Percentiles rank a stretch among this genome's conserved stretches.
Conservation (phyloP, 306 rosid genomes). For the Prunus mira region DNA sequence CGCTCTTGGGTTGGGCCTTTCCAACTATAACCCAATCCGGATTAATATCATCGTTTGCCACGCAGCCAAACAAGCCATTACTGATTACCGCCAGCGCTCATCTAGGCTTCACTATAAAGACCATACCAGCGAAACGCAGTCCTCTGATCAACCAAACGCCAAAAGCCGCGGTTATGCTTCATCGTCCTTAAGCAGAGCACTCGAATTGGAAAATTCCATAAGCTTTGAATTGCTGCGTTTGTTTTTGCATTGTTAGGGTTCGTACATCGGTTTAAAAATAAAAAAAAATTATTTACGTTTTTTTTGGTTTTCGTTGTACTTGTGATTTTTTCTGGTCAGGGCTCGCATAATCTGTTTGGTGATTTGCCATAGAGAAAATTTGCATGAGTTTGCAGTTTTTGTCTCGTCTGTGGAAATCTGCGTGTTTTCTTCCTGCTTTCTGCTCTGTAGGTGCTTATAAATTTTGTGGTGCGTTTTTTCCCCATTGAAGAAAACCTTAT, state of each 20-base stretch:
- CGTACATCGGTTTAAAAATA: background rate
- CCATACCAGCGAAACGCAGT: background rate
- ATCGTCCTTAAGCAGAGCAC: background rate
- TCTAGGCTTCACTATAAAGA: background rate
- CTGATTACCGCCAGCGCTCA: background rate
- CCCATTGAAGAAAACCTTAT: slow-evolving; percentile 11
- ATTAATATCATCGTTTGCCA: background rate
- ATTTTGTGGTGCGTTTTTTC: background rate
- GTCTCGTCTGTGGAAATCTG: background rate
- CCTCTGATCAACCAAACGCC: background rate
- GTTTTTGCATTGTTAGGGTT: background rate
- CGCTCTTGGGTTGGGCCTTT: background rate
- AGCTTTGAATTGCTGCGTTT: background rate
- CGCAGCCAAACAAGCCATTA: background rate
- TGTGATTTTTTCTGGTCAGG: background rate
- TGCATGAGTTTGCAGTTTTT: background rate
- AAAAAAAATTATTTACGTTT: background rate
- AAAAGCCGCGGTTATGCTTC: background rate
- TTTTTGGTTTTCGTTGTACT: background rate
- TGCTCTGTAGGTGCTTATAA: background rate
- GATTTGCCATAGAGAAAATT: background rate
- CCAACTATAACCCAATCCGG: background rate
- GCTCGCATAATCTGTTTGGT: background rate
- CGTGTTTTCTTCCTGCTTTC: background rate
- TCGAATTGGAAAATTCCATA: background rate